These are phyloP conservation scores for Fusarium coffeatum DNA, from an alignment of 2,329 filamentous ascomycete species.

Conservation along the genomic window DNA sequence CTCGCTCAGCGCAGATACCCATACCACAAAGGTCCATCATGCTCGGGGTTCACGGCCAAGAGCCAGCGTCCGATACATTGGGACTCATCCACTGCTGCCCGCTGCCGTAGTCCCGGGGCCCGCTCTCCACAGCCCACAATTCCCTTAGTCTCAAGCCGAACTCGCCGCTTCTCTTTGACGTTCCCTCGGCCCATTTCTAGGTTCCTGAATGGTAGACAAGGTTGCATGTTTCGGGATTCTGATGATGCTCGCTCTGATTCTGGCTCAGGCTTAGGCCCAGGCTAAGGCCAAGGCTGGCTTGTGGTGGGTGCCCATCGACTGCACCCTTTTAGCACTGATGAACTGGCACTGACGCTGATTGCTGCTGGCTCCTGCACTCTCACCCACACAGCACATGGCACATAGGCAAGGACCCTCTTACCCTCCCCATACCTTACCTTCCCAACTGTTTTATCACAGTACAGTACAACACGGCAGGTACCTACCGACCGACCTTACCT, in stretches of 20 bases:
- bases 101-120: conserved; percentile 43
- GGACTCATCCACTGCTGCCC: conserved; percentile 35
- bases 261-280: not conserved
- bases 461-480: conserved; percentile 29
- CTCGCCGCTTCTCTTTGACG: conserved; percentile 30
- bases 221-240: conserved; percentile 20
- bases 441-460: conserved; percentile 12
- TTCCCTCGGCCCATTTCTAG: conserved; percentile 35
- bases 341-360: conserved; percentile 26
- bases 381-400: conserved; percentile 27
- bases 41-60: conserved; percentile 40
- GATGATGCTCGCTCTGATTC: conserved; percentile 16
- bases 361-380: conserved; percentile 23
- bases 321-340: conserved; percentile 31
- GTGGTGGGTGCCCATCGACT: conserved; percentile 31
- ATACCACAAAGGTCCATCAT: conserved; percentile 23
- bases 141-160: conserved; percentile 29
- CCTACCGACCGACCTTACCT: conserved; percentile 8
- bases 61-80: conserved; percentile 37
- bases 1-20: conserved; percentile 8
- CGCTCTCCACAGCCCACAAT: conserved; percentile 40
- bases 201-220: conserved; percentile 26
- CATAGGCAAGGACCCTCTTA: conserved; percentile 26
- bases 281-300: conserved; percentile 3
- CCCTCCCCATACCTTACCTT: conserved; percentile 23